Evolutionary conservation across 176 grass and related monocot species (phyloP).

Genomic region (Raddia guianensis): DNA sequence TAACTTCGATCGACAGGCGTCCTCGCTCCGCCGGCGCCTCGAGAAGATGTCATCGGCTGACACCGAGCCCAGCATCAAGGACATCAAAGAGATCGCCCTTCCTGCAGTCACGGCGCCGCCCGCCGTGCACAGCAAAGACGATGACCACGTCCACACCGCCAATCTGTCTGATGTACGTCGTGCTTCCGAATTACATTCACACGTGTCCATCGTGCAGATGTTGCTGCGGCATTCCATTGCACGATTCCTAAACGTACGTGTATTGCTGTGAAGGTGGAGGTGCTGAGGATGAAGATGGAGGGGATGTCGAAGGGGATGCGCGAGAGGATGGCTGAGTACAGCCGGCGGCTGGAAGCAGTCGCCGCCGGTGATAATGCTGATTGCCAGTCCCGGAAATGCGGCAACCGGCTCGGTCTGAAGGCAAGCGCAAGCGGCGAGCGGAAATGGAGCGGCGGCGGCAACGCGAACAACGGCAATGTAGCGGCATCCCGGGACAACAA

Average conservation of each 20-base stretch:
- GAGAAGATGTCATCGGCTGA: conserved; percentile 61
- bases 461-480: conserved; percentile 36
- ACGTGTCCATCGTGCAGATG: not conserved
- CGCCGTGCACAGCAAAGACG: conserved; percentile 25
- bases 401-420: conserved; percentile 46
- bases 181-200: not conserved
- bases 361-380: conserved; percentile 14
- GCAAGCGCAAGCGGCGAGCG: conserved; percentile 51
- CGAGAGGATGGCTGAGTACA: conserved; percentile 81
- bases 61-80: conserved; percentile 60
- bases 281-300: conserved; percentile 85
- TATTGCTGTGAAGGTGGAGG: conserved; percentile 60
- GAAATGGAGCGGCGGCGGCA: conserved; percentile 56
- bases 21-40: conserved; percentile 64
- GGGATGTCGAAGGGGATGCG: conserved; percentile 88
- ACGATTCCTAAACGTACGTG: conserved; percentile 8
- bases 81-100: conserved; percentile 69
- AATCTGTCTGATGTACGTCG: conserved; percentile 58
- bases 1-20: conserved; percentile 92
- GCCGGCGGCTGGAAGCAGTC: conserved; percentile 46
- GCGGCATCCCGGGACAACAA: conserved; percentile 27
- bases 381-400: conserved; percentile 46
- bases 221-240: not conserved
- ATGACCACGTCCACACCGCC: conserved; percentile 31
- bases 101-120: conserved; percentile 2